Evolutionary conservation across 768 basidiomycete genomes (phyloP).

Genomic region (Pleurotus giganteus): DNA sequence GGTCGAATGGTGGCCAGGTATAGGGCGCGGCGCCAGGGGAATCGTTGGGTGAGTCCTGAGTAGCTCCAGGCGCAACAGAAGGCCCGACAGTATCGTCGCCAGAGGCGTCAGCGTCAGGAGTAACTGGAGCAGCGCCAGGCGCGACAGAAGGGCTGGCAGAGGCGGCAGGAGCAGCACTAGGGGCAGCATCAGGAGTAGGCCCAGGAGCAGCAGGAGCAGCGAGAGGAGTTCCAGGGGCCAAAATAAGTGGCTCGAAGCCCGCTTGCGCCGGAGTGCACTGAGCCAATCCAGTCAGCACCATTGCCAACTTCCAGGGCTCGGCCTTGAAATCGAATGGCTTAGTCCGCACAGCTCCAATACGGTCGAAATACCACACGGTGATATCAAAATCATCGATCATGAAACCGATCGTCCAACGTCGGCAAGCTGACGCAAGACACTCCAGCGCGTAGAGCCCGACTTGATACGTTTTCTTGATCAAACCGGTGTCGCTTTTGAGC

Average conservation of each 20-base stretch:
- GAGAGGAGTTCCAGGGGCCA: too few species aligned
- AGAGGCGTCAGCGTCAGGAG: too few species aligned
- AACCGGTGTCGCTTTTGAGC: too few species aligned
- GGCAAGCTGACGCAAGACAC: not conserved
- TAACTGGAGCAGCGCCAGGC: too few species aligned
- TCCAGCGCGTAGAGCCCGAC: not conserved
- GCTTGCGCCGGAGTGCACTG: constrained; percentile 5
- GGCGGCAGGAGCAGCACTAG: not conserved
- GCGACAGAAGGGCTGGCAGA: not conserved
- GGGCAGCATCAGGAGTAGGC: too few species aligned
- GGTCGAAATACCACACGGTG: constrained; percentile 6
- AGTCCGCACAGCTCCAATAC: not conserved
- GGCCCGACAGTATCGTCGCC: too few species aligned
- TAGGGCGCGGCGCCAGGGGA: too few species aligned
- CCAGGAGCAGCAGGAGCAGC: too few species aligned
- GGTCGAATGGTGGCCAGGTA: not conserved
- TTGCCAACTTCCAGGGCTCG: not conserved
- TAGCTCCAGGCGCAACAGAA: too few species aligned
- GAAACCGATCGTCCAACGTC: constrained; percentile 1
- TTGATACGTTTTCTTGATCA: not conserved
- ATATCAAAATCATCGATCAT: not conserved
- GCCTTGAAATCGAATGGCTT: not conserved
- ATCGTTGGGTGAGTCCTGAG: too few species aligned
- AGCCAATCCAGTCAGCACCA: not conserved
- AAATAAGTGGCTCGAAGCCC: constrained; percentile 3